Conservation (phyloP, 306 rosid species). For the Dryas octopetala region DNA sequence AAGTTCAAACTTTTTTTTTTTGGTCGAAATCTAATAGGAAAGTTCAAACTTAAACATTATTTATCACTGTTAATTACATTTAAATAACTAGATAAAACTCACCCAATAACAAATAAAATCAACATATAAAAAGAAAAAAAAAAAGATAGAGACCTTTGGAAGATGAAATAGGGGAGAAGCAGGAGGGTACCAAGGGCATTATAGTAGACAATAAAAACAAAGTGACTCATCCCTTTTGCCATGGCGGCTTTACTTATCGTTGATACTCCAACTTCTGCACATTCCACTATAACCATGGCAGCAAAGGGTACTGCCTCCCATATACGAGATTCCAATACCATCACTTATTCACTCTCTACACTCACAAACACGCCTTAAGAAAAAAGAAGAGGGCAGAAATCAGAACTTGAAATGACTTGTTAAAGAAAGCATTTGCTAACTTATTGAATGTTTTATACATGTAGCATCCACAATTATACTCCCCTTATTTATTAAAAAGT, state of each 20-base stretch:
- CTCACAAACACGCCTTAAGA: neutral
- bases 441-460: too few species aligned
- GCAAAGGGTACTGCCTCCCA: slow-evolving; percentile 22
- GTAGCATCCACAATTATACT: too few species aligned
- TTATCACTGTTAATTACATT: neutral
- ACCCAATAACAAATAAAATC: neutral
- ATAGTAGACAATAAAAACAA: slow-evolving; percentile 38
- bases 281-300: slow-evolving; percentile 39
- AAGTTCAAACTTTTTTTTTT: neutral
- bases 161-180: slow-evolving; percentile 32
- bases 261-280: slow-evolving; percentile 29
- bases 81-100: neutral
- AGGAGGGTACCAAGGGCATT: slow-evolving; percentile 38
- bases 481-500: neutral
- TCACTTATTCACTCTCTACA: neutral
- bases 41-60: neutral
- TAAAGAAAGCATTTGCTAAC: too few species aligned
- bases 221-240: slow-evolving; percentile 37
- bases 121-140: neutral
- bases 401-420: too few species aligned
- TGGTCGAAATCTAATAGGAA: neutral
- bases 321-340: neutral
- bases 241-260: slow-evolving; percentile 44
- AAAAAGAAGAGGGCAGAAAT: too few species aligned
- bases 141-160: slow-evolving; percentile 19